Conservation (phyloP, 1,284 basidiomycete genomes). For the Moesziomyces aphidis region DNA sequence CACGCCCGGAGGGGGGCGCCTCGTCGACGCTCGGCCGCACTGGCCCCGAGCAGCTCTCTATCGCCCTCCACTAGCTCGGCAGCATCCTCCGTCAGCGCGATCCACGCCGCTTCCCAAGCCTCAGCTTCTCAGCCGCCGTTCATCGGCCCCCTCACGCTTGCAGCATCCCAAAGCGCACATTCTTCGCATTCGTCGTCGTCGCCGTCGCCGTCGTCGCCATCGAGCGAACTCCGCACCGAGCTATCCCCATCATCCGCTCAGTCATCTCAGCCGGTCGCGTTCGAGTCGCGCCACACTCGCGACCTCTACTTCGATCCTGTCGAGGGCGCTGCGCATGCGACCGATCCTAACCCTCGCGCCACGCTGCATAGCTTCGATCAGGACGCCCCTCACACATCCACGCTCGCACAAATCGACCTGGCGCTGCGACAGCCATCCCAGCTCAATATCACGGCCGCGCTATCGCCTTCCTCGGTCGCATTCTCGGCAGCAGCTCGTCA, state of each 20-base stretch:
- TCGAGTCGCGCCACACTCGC: constrained; percentile 8
- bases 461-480: constrained; percentile 4
- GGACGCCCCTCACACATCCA: constrained; percentile 5
- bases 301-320: constrained; percentile 2
- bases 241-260: neutral
- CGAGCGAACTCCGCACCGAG: neutral
- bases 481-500: constrained; percentile 27
- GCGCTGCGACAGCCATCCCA: neutral
- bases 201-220: neutral
- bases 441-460: neutral
- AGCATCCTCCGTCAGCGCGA: neutral
- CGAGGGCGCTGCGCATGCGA: neutral
- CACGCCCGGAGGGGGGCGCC: constrained; percentile 32
- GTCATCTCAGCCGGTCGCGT: neutral
- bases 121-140: constrained; percentile 18
- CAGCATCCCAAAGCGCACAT: constrained; percentile 22
- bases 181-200: neutral
- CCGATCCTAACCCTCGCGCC: constrained; percentile 1
- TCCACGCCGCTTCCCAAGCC: neutral
- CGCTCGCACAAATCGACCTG: constrained; percentile 2
- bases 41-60: constrained; percentile 6
- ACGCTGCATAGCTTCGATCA: constrained; percentile 1
- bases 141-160: constrained; percentile 25
- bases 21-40: constrained; percentile 24
- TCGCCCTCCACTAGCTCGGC: neutral